Evolutionary conservation across 148 eudicot species (phyloP).

Genomic region (Cornus suecica): DNA sequence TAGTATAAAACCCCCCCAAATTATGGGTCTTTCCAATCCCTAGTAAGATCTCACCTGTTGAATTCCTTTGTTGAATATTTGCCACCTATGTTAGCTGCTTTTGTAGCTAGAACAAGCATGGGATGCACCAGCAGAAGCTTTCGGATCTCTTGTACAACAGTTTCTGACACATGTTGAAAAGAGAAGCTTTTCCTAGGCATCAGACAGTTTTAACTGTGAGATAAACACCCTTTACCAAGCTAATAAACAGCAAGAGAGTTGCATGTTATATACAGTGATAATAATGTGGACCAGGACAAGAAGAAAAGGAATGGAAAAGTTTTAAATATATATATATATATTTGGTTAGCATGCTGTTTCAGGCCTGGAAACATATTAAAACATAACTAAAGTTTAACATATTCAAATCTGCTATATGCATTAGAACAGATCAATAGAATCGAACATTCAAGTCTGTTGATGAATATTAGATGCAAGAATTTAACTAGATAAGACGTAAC

Average conservation of each 20-base stretch:
- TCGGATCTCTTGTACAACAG: slow-evolving; percentile 65
- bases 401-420: background rate
- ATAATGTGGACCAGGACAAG: background rate
- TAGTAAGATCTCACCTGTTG: slow-evolving; percentile 32
- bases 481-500: background rate
- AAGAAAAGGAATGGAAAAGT: no score
- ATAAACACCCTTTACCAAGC: background rate
- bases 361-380: background rate
- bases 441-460: background rate
- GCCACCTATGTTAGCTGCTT: slow-evolving; percentile 50
- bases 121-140: slow-evolving; percentile 60
- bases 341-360: background rate
- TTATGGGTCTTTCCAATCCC: background rate
- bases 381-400: background rate
- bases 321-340: no score
- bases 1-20: background rate
- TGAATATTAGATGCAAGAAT: background rate
- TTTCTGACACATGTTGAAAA: slow-evolving; percentile 71
- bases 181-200: slow-evolving; percentile 61
- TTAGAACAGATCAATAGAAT: background rate
- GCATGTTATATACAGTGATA: no score
- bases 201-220: slow-evolving; percentile 6
- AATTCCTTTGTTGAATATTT: slow-evolving; percentile 36
- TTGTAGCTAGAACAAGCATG: slow-evolving; percentile 81
- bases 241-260: background rate